These are phyloP conservation scores for Phalaenopsis hybrid DNA, from an alignment of 116 monocot genomes.

Conservation along the genomic window DNA sequence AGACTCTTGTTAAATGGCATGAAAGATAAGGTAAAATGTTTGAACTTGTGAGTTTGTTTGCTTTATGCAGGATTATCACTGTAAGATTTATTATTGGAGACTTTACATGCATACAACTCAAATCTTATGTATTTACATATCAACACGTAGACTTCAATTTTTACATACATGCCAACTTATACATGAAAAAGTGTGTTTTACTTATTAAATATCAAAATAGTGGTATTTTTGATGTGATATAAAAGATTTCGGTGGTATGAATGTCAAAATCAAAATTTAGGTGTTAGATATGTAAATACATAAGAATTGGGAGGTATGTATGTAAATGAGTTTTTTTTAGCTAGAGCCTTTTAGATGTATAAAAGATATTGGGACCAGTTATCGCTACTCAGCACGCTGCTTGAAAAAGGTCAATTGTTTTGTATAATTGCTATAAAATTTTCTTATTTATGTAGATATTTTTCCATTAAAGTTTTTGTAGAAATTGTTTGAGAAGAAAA, in stretches of 20 bases:
- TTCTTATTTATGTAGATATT: neutral
- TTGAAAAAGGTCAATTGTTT: neutral
- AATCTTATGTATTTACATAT: too few relatives aligned
- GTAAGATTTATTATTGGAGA: neutral
- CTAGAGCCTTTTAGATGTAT: neutral
- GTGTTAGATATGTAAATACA: too few relatives aligned
- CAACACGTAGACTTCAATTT: too few relatives aligned
- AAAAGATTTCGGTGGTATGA: too few relatives aligned
- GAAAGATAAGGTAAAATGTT: neutral
- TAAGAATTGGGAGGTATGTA: too few relatives aligned
- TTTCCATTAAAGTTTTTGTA: neutral
- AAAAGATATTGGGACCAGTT: neutral
- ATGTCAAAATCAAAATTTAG: too few relatives aligned
- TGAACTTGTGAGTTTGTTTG: neutral
- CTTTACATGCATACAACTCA: too few relatives aligned
- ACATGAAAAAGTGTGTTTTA: too few relatives aligned
- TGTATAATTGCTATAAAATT: neutral
- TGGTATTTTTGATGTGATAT: too few relatives aligned
- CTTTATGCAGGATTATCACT: neutral
- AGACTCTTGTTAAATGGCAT: neutral
- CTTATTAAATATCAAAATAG: too few relatives aligned
- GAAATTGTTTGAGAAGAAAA: too few relatives aligned
- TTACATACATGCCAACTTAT: too few relatives aligned
- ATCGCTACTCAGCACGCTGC: neutral
- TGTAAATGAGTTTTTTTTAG: neutral